Conservation (phyloP, 768 basidiomycete genomes). For the Podaxis mareebaensis region DNA sequence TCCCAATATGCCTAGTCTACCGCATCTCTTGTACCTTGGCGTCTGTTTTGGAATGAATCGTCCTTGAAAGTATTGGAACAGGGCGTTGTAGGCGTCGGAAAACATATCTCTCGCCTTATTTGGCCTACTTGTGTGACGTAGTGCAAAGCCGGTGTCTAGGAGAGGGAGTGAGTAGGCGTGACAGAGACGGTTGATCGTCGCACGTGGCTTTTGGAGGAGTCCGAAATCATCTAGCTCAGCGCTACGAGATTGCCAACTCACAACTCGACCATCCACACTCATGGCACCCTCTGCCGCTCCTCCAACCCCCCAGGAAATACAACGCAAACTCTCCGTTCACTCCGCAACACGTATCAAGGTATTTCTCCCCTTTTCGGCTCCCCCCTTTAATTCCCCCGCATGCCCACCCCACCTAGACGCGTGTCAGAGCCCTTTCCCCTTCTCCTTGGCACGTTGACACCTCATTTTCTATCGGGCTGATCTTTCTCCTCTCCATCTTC, state of each 20-base stretch:
- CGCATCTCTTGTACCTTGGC: too few species aligned
- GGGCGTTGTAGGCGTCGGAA: too few species aligned
- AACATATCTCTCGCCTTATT: too few species aligned
- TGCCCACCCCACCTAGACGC: not conserved
- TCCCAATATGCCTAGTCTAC: too few species aligned
- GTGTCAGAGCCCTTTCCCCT: not conserved
- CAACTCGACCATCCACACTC: slow-evolving; percentile 8
- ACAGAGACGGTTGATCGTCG: not conserved
- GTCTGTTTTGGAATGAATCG: too few species aligned
- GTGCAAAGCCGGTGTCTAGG: not conserved
- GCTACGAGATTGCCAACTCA: not conserved
- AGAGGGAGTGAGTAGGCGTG: not conserved
- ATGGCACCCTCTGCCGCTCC: slow-evolving; percentile 55
- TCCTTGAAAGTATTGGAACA: too few species aligned
- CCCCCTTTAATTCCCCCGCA: not conserved
- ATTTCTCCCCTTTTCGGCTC: slow-evolving; percentile 13
- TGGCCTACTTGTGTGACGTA: not conserved
- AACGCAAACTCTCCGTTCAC: slow-evolving; percentile 81
- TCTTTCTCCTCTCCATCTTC: too few species aligned
- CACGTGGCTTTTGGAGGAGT: not conserved
- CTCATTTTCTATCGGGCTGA: too few species aligned
- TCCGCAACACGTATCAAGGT: slow-evolving; percentile 57
- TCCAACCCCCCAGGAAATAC: slow-evolving; percentile 84
- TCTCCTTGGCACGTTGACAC: too few species aligned
- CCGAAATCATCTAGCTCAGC: not conserved